phyloP scores from a whole-genome alignment of 106 monocot species.

The Triglochin maritima region DNA sequence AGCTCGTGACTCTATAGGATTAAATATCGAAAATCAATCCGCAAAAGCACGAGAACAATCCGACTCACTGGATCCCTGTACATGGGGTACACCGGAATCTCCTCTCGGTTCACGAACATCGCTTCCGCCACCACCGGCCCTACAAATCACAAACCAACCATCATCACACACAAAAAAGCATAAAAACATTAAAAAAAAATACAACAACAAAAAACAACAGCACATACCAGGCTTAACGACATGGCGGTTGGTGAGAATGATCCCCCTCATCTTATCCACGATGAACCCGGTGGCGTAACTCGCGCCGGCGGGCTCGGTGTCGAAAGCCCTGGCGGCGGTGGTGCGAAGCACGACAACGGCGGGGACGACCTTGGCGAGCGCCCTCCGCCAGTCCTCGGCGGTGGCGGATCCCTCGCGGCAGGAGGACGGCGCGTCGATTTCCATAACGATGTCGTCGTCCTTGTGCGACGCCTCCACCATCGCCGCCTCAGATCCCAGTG shows the following conservation, averaged over 20 bases:
- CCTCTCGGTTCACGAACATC: slow-evolving; percentile 92
- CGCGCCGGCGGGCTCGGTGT: slow-evolving; percentile 84
- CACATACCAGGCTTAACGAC: slow-evolving; percentile 78
- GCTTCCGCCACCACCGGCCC: slow-evolving; percentile 96
- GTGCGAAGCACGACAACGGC: slow-evolving; percentile 88
- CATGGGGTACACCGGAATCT: slow-evolving; percentile 69
- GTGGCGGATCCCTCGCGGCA: slow-evolving; percentile 41
- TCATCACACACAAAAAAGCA: background rate
- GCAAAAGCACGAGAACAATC: background rate
- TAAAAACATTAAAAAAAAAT: background rate
- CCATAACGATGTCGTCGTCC: slow-evolving; percentile 40
- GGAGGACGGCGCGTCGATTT: slow-evolving; percentile 32
- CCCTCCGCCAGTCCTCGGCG: slow-evolving; percentile 86
- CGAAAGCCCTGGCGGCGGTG: slow-evolving; percentile 69
- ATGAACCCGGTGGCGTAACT: slow-evolving; percentile 90
- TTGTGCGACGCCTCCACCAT: slow-evolving; percentile 17
- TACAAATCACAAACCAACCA: slow-evolving; percentile 4
- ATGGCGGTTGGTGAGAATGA: slow-evolving; percentile 91
- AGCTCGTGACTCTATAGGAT: too few species aligned
- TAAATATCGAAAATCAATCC: too few species aligned
- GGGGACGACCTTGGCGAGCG: slow-evolving; percentile 70
- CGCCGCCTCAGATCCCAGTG: slow-evolving; percentile 23
- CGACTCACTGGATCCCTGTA: slow-evolving; percentile 87
- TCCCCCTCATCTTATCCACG: slow-evolving; percentile 60
- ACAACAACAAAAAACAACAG: background rate